These are phyloP conservation scores for Pseudisothecium myosuroides DNA, from an alignment of 225 moss, liverwort and hornwort species.

Conservation along the genomic window DNA sequence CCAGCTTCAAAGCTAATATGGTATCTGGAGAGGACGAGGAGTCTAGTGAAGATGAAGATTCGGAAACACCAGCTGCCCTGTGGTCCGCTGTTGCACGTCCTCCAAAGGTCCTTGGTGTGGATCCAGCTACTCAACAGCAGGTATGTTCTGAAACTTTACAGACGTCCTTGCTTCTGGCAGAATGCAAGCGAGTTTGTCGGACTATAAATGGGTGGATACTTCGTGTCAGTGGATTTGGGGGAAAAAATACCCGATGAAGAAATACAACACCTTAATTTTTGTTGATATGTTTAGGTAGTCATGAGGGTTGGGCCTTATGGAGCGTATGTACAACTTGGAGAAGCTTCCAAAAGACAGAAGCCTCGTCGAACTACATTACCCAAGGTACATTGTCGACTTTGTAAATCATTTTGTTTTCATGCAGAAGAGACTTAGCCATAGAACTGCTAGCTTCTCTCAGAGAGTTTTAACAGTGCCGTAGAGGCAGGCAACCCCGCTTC, in stretches of 20 bases:
- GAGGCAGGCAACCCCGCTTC: neutral
- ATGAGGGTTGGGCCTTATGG: constrained; percentile 86
- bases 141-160: neutral
- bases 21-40: constrained; percentile 46
- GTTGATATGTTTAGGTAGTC: constrained; percentile 25
- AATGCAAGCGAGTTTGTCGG: neutral
- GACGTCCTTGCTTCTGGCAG: neutral
- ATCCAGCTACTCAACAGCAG: constrained; percentile 39
- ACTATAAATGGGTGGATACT: neutral
- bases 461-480: neutral
- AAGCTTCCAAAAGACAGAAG: constrained; percentile 63
- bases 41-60: constrained; percentile 49
- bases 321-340: constrained; percentile 76
- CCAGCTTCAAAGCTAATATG: constrained; percentile 74
- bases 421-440: neutral
- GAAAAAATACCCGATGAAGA: neutral
- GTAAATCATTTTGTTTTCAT: neutral
- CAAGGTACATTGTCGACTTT: constrained; percentile 29
- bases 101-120: constrained; percentile 56
- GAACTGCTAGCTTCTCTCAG: neutral
- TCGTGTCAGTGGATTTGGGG: neutral
- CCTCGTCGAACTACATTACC: constrained; percentile 79
- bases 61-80: neutral
- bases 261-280: neutral
- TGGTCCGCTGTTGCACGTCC: constrained; percentile 30